Evolutionary conservation across 768 basidiomycete genomes (phyloP).

Genomic region (Lactarius vividus): DNA sequence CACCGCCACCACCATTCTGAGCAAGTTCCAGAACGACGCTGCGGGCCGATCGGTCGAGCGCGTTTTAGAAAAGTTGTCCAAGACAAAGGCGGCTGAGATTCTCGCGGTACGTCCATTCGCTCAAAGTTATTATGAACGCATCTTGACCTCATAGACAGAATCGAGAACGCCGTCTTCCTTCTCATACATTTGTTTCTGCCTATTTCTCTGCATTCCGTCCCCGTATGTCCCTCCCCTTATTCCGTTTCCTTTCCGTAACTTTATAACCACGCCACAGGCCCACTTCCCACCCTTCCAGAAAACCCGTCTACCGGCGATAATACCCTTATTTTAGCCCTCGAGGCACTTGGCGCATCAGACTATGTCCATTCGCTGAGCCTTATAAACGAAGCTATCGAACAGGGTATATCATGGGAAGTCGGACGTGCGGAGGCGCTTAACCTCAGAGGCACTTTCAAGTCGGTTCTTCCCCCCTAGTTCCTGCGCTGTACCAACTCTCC

Average conservation of each 20-base stretch:
- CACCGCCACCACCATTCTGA: slow-evolving; percentile 94
- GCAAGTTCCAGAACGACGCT: slow-evolving; percentile 81
- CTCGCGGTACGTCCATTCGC: slow-evolving; percentile 48
- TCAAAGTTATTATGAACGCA: not conserved
- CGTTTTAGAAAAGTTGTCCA: slow-evolving; percentile 81
- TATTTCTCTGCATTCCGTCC: slow-evolving; percentile 97
- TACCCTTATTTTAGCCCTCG: slow-evolving; percentile 73
- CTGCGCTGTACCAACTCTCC: not conserved
- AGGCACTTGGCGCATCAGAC: slow-evolving; percentile 82
- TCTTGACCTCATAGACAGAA: slow-evolving; percentile 38
- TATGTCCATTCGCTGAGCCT: slow-evolving; percentile 79
- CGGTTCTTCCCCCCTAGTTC: slow-evolving; percentile 31
- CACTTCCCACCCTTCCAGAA: slow-evolving; percentile 70
- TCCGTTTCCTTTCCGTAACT: slow-evolving; percentile 10
- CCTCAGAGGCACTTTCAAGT: slow-evolving; percentile 96
- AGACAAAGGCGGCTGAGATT: slow-evolving; percentile 69
- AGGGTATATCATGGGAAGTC: slow-evolving; percentile 73
- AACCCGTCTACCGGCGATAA: slow-evolving; percentile 76
- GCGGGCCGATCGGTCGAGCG: slow-evolving; percentile 84
- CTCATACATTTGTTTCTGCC: slow-evolving; percentile 86
- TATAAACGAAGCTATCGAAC: slow-evolving; percentile 81
- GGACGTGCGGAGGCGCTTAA: slow-evolving; percentile 88
- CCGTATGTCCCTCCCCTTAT: slow-evolving; percentile 47
- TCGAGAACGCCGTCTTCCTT: slow-evolving; percentile 82
- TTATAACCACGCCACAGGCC: slow-evolving; percentile 40